Evolutionary conservation across 345 rosid genomes (phyloP).

Genomic region (Pistacia atlantica): DNA sequence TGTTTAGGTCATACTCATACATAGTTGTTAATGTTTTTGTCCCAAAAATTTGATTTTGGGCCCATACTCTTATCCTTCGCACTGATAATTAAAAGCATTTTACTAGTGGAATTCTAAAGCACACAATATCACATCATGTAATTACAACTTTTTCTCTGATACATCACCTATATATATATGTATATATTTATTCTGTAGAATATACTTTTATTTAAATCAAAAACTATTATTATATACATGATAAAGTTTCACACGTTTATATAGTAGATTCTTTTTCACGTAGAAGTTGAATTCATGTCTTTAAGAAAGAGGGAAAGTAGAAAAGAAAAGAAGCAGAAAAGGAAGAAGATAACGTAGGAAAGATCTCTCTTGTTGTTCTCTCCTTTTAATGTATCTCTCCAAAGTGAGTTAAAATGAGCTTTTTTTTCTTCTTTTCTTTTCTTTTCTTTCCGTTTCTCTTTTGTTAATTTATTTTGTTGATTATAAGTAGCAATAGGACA

Average conservation of each 20-base stretch:
- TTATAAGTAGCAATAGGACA: conserved; percentile 24
- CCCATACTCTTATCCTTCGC: conserved; percentile 30
- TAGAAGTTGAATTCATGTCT: conserved; percentile 40
- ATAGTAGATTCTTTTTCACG: conserved; percentile 28
- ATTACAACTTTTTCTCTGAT: background rate
- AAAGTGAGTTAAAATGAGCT: conserved; percentile 51
- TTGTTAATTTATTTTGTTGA: conserved; percentile 22
- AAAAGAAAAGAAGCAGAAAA: background rate
- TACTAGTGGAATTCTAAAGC: conserved; percentile 43
- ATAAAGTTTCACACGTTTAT: conserved; percentile 29
- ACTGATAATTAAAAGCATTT: conserved; percentile 37
- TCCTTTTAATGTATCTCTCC: conserved; percentile 55
- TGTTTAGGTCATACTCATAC: conserved; percentile 45
- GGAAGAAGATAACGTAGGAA: conserved; percentile 24
- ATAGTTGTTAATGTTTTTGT: conserved; percentile 22
- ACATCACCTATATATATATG: background rate
- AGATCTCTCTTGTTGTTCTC: conserved; percentile 51
- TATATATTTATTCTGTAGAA: conserved; percentile 26
- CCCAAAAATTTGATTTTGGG: conserved; percentile 23
- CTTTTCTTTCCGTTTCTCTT: background rate
- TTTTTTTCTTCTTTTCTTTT: conserved; percentile 14
- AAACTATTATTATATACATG: conserved; percentile 11
- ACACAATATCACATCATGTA: conserved; percentile 21
- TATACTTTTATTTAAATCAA: conserved; percentile 11
- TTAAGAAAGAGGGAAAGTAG: conserved; percentile 16